Percentiles rank a stretch among this genome's conserved stretches.
These are phyloP conservation scores for Cyclotella baltica DNA, from an alignment of 108 stramenopile genomes.

Conservation along the genomic window DNA sequence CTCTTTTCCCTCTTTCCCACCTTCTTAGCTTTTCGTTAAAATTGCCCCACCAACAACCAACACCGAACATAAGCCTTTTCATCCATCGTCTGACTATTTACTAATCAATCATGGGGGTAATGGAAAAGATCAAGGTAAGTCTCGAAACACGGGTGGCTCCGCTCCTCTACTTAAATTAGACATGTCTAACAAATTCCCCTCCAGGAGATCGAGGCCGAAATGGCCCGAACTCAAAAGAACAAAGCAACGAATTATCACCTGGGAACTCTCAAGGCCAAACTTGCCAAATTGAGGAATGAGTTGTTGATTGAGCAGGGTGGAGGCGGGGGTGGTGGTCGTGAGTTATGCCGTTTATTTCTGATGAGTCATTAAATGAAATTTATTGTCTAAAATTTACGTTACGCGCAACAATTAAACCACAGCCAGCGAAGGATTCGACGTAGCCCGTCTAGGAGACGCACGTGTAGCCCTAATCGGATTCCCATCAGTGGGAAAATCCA, in stretches of 20 bases:
- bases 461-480: slow-evolving; percentile 98
- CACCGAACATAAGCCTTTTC: too few species aligned
- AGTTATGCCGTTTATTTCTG: slow-evolving; percentile 11
- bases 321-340: slow-evolving; percentile 69
- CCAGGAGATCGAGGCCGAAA: slow-evolving; percentile 95
- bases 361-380: not conserved
- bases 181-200: not conserved
- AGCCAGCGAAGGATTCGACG: slow-evolving; percentile 91
- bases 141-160: slow-evolving; percentile 41
- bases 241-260: slow-evolving; percentile 90
- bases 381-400: too few species aligned
- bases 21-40: too few species aligned
- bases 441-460: slow-evolving; percentile 95
- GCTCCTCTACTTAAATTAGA: too few species aligned
- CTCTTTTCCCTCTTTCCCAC: too few species aligned
- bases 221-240: slow-evolving; percentile 94
- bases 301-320: slow-evolving; percentile 92
- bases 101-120: slow-evolving; percentile 41
- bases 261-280: slow-evolving; percentile 98
- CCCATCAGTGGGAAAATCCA: slow-evolving; percentile 95
- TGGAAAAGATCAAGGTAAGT: slow-evolving; percentile 55
- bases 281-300: slow-evolving; percentile 95
- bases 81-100: too few species aligned
- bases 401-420: not conserved
- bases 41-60: too few species aligned